A percentile compares a stretch with the other conserved stretches of the same genome.
Conservation (phyloP, 2,329 filamentous ascomycete species). For the Balansia obtecta region DNA sequence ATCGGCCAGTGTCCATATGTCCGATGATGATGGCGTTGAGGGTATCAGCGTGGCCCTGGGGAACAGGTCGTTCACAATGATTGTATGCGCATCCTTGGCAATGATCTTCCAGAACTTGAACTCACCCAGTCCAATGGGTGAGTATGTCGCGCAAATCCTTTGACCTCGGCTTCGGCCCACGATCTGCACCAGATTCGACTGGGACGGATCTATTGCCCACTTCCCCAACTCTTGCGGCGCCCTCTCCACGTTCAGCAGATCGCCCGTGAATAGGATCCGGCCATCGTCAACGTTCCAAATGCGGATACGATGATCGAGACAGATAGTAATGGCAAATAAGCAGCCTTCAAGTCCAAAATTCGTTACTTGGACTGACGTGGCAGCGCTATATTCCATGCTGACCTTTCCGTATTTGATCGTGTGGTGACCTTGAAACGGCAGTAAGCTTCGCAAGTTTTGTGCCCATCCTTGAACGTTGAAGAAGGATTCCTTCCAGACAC, state of each 20-base stretch:
- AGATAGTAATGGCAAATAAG: conserved; percentile 62
- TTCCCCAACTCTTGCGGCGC: conserved; percentile 58
- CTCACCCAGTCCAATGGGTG: conserved; percentile 72
- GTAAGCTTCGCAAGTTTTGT: conserved; percentile 50
- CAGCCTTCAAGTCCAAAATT: conserved; percentile 35
- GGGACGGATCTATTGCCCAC: conserved; percentile 67
- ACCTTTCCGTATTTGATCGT: conserved; percentile 51
- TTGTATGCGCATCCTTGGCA: conserved; percentile 48
- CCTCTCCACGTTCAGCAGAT: conserved; percentile 58
- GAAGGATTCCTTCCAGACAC: conserved; percentile 55
- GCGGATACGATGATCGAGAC: conserved; percentile 76
- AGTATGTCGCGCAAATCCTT: conserved; percentile 64
- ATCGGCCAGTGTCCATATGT: conserved; percentile 70
- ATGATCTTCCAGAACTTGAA: conserved; percentile 88
- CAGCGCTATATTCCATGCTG: conserved; percentile 55
- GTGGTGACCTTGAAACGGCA: conserved; percentile 53
- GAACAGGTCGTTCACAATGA: conserved; percentile 62
- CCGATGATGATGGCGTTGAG: conserved; percentile 55
- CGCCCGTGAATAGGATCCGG: conserved; percentile 61
- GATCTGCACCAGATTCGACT: conserved; percentile 64
- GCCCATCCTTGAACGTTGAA: conserved; percentile 65
- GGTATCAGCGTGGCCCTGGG: conserved; percentile 49
- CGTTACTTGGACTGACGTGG: conserved; percentile 48
- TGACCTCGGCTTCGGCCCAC: conserved; percentile 44
- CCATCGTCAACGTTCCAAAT: conserved; percentile 83